Conservation (phyloP, 192 early-diverging fungal species). For the Funneliformis mosseae region DNA sequence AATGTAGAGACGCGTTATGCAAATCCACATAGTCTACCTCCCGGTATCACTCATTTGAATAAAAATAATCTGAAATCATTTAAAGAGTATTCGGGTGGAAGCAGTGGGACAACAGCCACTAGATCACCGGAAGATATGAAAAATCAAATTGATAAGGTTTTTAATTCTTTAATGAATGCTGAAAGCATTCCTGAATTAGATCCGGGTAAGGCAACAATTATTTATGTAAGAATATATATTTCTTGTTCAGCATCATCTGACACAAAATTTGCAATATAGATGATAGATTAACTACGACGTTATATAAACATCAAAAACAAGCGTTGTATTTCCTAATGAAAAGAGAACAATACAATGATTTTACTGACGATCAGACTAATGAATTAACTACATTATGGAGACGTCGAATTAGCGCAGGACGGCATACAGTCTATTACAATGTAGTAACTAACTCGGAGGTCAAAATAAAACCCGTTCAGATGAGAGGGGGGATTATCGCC, state of each 20-base stretch:
- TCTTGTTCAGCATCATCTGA: neutral
- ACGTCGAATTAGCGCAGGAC: constrained; percentile 38
- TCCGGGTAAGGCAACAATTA: constrained; percentile 43
- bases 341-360: constrained; percentile 70
- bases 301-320: constrained; percentile 84
- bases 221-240: neutral
- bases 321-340: constrained; percentile 79
- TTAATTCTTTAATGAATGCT: constrained; percentile 55
- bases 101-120: constrained; percentile 14
- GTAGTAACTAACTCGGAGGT: constrained; percentile 53
- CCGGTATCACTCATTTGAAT: constrained; percentile 37
- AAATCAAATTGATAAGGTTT: constrained; percentile 62
- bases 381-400: constrained; percentile 48
- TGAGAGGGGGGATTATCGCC: constrained; percentile 64
- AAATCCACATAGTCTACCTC: constrained; percentile 38
- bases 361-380: constrained; percentile 50
- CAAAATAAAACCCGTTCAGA: constrained; percentile 46
- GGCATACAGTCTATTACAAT: constrained; percentile 48
- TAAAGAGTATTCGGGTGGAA: constrained; percentile 35
- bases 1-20: constrained; percentile 39
- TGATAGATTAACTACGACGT: constrained; percentile 42
- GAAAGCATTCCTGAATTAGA: constrained; percentile 54
- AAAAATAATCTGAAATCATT: constrained; percentile 39
- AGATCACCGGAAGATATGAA: constrained; percentile 45
- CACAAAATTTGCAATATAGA: neutral